phyloP scores from a whole-genome alignment of 371 early-diverging fungal genomes.

The Mortierella sp. region DNA sequence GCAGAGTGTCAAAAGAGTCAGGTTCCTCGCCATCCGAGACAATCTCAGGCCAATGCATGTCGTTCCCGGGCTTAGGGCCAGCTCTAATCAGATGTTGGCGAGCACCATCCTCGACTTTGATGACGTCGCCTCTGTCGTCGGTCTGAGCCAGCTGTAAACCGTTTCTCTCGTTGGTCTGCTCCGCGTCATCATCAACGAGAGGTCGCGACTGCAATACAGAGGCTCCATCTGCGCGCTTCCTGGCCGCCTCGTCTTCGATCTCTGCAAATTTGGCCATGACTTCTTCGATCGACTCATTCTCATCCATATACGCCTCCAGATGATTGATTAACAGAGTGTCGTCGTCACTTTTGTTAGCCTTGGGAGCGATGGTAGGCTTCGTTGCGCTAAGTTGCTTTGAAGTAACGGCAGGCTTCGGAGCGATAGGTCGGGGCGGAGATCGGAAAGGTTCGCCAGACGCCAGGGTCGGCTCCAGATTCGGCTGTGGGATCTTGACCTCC shows the following conservation, averaged over 20 bases:
- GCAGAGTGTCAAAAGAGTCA: constrained; percentile 28
- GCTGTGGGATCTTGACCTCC: constrained; percentile 41
- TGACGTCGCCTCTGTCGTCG: constrained; percentile 6
- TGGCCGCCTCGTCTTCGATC: constrained; percentile 44
- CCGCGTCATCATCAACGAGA: neutral
- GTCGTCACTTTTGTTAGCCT: neutral
- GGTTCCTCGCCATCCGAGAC: constrained; percentile 33
- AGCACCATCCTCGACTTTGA: constrained; percentile 18
- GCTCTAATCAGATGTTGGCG: constrained; percentile 15
- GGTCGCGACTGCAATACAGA: neutral
- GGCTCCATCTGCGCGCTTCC: neutral
- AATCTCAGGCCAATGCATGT: constrained; percentile 27
- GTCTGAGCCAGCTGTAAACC: constrained; percentile 4
- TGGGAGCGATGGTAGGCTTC: neutral
- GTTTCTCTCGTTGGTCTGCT: constrained; percentile 1
- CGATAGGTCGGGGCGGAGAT: neutral
- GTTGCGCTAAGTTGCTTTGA: too few relatives aligned
- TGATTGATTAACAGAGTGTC: constrained; percentile 51
- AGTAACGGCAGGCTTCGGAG: too few relatives aligned
- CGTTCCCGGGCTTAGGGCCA: constrained; percentile 4
- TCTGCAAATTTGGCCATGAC: constrained; percentile 67
- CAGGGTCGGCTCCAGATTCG: neutral
- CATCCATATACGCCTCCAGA: constrained; percentile 60
- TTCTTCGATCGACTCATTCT: constrained; percentile 64
- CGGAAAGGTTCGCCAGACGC: too few relatives aligned